Percentiles rank a stretch among this genome's conserved stretches.
These are phyloP conservation scores for Mycena kentingensis DNA, from an alignment of 768 basidiomycete genomes.

Conservation along the genomic window DNA sequence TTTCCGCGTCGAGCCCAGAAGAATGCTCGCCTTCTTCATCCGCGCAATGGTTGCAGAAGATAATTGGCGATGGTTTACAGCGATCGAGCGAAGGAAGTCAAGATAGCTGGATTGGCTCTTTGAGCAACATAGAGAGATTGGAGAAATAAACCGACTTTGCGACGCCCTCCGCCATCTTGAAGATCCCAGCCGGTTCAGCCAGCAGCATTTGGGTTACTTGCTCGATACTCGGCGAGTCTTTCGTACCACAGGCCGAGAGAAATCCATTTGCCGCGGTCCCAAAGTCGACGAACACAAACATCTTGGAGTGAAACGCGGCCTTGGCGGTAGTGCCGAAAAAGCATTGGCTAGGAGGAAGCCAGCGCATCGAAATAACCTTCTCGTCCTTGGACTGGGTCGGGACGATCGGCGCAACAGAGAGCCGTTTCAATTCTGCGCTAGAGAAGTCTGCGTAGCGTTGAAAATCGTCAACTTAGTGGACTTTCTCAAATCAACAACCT, in stretches of 20 bases:
- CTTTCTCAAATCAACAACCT: constrained; percentile 37
- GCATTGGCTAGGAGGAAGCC: constrained; percentile 65
- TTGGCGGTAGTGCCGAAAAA: constrained; percentile 59
- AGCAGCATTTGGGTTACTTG: constrained; percentile 76
- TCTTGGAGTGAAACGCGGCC: constrained; percentile 69
- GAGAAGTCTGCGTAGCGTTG: constrained; percentile 53
- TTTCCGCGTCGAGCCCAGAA: constrained; percentile 74
- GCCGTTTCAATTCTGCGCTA: constrained; percentile 49
- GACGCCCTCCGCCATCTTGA: constrained; percentile 66
- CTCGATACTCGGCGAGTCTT: constrained; percentile 82
- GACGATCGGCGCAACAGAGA: constrained; percentile 67
- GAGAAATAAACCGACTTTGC: constrained; percentile 48
- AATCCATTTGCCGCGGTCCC: constrained; percentile 81
- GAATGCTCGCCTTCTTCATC: constrained; percentile 71
- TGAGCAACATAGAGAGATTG: neutral
- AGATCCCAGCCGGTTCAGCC: constrained; percentile 69
- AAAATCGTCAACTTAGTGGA: constrained; percentile 4
- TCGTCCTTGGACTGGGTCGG: constrained; percentile 53
- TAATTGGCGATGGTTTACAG: constrained; percentile 70
- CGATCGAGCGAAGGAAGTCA: constrained; percentile 30
- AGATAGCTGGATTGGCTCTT: too few relatives aligned
- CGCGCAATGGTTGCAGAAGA: constrained; percentile 51
- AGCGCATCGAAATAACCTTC: constrained; percentile 37
- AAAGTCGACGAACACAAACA: constrained; percentile 90
- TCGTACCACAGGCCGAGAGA: constrained; percentile 84